Base-by-base conservation (phyloP, 1,139 yeast genomes). In the Blastobotrys ciferrii region DNA sequence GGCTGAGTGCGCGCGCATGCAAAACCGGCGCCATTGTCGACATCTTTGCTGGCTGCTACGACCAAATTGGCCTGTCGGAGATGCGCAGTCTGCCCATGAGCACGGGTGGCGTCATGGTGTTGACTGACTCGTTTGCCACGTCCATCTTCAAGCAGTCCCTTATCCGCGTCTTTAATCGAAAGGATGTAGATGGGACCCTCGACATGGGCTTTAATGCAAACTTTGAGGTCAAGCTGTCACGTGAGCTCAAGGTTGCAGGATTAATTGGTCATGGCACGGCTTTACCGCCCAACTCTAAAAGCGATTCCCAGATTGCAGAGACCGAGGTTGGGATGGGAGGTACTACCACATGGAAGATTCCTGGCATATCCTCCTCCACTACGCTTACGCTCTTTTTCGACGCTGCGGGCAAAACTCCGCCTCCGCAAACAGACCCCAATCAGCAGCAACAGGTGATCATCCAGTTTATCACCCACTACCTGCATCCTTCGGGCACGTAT, bases 271-370 rank as follows among this genome's bases (percentile, higher is more conserved):
- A 87, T 65, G 96, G 92, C 3, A 46, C 51, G 30, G 59, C 63
- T 2, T 46, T 60, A 40, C 25, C 40, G 25, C 28, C 28, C 28
- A 71, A 81, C 54, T 78, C 78, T 57, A 61, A 61, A 49, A 62
- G 61, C 48, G 49, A 52, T 20, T 62, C 77, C 28, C 87, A 86
- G 64, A 91, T 92, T 35, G 87, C 96, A 30, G 98, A 94, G 65
- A 80, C 92, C 50, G 96, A 89, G 68, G 80, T 91, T 54, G 98
- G 99, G 56, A 74, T 88, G 55, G 98, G 98, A 53, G 91, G 94
- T 52, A 84, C 97, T 7, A 83, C 87, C 50, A 82, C 85, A 55
- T 92, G 95, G 88, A 82, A 81, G 63, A 77, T 92, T 73, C 81
- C 95, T 60, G 76, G 91, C 4, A 71, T 89, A 48, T 78, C 95